phyloP scores from a whole-genome alignment of 176 grass and related monocot species.

The Elymus sibiricus region DNA sequence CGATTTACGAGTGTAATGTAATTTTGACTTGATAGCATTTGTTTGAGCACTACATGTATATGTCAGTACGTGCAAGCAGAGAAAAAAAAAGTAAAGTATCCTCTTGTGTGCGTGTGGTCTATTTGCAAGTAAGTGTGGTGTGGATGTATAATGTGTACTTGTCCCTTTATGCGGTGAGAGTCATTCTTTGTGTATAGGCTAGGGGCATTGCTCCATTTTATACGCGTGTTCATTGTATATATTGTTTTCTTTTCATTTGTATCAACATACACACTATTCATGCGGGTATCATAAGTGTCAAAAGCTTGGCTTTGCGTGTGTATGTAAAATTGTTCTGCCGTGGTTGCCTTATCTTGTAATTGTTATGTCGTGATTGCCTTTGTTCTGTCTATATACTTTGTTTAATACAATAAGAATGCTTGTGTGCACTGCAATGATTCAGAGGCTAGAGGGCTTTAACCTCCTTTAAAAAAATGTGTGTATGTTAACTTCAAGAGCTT shows the following conservation, averaged over 20 bases:
- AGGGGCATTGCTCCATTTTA: background rate
- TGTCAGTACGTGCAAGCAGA: background rate
- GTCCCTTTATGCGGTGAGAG: background rate
- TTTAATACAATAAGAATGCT: no score
- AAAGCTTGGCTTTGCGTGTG: background rate
- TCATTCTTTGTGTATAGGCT: background rate
- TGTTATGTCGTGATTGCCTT: no score
- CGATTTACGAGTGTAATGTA: background rate
- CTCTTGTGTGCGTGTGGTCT: background rate
- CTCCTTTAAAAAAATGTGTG: no score
- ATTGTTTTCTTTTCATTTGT: background rate
- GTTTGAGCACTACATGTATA: background rate
- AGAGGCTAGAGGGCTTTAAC: no score
- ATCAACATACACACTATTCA: background rate
- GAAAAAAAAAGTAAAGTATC: background rate
- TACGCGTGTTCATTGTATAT: background rate
- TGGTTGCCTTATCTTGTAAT: no score
- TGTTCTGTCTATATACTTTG: no score
- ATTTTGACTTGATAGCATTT: background rate
- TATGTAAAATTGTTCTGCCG: no score
- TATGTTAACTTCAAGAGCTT: background rate
- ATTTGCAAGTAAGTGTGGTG: background rate
- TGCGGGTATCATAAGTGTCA: background rate
- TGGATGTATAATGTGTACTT: background rate
- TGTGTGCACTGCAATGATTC: no score